Evolutionary conservation across 139 green algal species (phyloP), one percentile per base, ranked within the genome.

Genomic region (Closterium sp.): DNA sequence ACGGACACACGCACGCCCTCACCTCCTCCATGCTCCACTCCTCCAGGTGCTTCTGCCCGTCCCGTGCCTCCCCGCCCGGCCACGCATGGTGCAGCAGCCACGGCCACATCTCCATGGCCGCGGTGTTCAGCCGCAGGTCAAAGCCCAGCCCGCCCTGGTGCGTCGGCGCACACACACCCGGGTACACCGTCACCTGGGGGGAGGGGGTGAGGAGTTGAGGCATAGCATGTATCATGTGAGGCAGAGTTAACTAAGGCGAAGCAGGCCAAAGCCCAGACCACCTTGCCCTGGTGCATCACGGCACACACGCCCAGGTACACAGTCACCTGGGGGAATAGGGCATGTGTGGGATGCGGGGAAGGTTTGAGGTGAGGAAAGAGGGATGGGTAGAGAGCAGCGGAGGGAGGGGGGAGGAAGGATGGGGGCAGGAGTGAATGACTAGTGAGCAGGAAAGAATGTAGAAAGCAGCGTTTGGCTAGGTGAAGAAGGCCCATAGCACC

Each of bases 91-190:
- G n/a, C 33, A 92, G 76, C 16, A 98, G 91, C 91, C 98, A 97
- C 34, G 98, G 98, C 97, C 97, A 99, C 96, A 98, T 99, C 96
- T 99, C 97, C 2, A 97, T 97, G 90, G 99, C 98, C 84, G 97
- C 97, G 97, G 98, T 98, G 85, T 99, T 94, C 33, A 99, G 95
- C 33, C 98, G 96, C 95, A 98, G 99, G 95, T 99, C 98, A 89
- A 99, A 99, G 36, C 98, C 98, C 8, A 99, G 95, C 33, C 98
- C 98, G 43, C 97, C 97, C 95, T 99, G 97, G 9, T 94, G n/a
- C 93, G 83, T 92, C n/a, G 87, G 94, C 90, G 96, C 94, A 94
- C 96, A 98, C 93, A 99, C 97, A 35, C 97, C 97, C 33, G 98
- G 98, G 97, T 93, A 93, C 2, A 88, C 23, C 33, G 90, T 93